These are phyloP conservation scores for Pythium phragmiticola DNA, from an alignment of 352 stramenopile species.

Conservation along the genomic window DNA sequence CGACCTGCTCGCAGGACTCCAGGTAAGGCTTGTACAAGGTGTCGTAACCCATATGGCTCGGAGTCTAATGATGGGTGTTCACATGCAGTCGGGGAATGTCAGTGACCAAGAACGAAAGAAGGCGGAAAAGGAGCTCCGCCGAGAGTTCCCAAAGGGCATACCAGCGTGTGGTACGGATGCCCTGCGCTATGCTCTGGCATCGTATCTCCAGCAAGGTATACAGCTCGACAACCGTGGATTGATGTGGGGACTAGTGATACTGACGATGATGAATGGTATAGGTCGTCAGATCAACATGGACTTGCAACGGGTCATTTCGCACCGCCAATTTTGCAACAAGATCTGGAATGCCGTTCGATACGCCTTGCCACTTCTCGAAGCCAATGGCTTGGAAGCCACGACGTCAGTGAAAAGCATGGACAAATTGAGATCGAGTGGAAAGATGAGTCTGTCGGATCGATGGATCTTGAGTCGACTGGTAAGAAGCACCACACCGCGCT, in stretches of 20 bases:
- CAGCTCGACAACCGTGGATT: background rate
- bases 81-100: slow-evolving; percentile 55
- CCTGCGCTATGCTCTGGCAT: slow-evolving; percentile 97
- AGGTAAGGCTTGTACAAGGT: slow-evolving; percentile 92
- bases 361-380: slow-evolving; percentile 95
- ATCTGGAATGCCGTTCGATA: slow-evolving; percentile 99
- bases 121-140: slow-evolving; percentile 96
- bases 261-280: background rate
- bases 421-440: slow-evolving; percentile 24
- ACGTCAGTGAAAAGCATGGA: background rate
- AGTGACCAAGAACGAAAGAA: slow-evolving; percentile 95
- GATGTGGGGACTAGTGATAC: background rate
- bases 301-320: slow-evolving; percentile 98
- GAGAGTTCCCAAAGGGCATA: slow-evolving; percentile 99
- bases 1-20: slow-evolving; percentile 93
- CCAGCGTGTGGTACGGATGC: slow-evolving; percentile 98
- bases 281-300: slow-evolving; percentile 99
- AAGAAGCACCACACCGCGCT: background rate
- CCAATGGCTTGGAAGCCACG: background rate
- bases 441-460: slow-evolving; percentile 65
- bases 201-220: slow-evolving; percentile 90
- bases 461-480: slow-evolving; percentile 88
- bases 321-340: slow-evolving; percentile 99
- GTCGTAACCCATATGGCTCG: background rate
- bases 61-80: background rate